phyloP scores from a whole-genome alignment of 2,329 filamentous ascomycete species.

The Talaromyces marneffei region DNA sequence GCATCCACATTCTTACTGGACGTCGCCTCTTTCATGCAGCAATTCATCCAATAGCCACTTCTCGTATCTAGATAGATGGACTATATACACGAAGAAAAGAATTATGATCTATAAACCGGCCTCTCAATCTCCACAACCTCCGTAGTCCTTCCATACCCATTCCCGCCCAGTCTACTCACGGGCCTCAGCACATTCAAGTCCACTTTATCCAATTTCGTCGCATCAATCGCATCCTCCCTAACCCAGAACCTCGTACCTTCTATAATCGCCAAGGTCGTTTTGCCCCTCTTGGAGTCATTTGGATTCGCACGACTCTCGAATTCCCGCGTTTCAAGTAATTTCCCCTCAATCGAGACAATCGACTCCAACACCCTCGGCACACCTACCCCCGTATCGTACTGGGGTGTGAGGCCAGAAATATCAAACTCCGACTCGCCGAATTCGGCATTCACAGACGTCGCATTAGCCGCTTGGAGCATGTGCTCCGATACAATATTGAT shows the following conservation, averaged over 20 bases:
- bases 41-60: not conserved
- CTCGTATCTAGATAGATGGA: not conserved
- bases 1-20: constrained; percentile 1
- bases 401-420: constrained; percentile 66
- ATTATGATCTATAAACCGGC: constrained; percentile 27
- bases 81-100: not conserved
- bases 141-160: constrained; percentile 68
- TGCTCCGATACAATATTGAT: constrained; percentile 82
- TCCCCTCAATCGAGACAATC: constrained; percentile 75
- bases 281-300: constrained; percentile 53
- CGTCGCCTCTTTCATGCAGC: not conserved
- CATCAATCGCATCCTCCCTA: constrained; percentile 76
- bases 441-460: constrained; percentile 67
- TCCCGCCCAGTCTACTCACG: constrained; percentile 73
- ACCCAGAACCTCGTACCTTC: constrained; percentile 88
- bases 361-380: constrained; percentile 73
- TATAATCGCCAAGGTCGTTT: constrained; percentile 69
- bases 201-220: constrained; percentile 63
- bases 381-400: constrained; percentile 57
- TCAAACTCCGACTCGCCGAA: constrained; percentile 72
- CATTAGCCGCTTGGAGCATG: constrained; percentile 80
- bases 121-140: constrained; percentile 65
- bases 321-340: constrained; percentile 66
- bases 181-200: constrained; percentile 72
- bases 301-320: constrained; percentile 58